Evolutionary conservation across 768 basidiomycete genomes (phyloP).

Genomic region (Cyclocybe cylindracea): DNA sequence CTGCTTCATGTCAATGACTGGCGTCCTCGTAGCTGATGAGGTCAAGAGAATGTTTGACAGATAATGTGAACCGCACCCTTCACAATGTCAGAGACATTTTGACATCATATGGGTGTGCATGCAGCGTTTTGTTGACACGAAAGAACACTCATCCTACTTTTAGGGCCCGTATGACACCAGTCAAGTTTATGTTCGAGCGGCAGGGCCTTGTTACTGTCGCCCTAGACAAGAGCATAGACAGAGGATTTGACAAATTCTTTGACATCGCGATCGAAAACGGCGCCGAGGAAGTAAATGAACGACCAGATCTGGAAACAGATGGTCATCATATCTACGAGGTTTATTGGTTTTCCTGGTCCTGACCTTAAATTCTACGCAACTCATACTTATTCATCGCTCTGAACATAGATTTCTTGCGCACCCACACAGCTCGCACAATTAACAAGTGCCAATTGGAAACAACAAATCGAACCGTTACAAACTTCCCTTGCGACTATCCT

Average conservation of each 20-base stretch:
- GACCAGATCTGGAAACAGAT: conserved; percentile 1
- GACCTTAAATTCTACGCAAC: neutral
- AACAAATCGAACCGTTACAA: conserved; percentile 9
- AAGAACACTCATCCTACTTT: neutral
- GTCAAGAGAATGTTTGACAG: conserved; percentile 40
- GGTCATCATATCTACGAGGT: conserved; percentile 4
- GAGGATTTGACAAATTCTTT: conserved; percentile 41
- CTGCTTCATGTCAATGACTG: neutral
- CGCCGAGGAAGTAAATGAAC: conserved; percentile 21
- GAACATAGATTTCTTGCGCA: conserved; percentile 19
- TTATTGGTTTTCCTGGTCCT: neutral
- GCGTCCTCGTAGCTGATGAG: conserved; percentile 1
- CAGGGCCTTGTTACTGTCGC: conserved; percentile 53
- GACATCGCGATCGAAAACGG: conserved; percentile 29
- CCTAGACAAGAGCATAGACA: conserved; percentile 33
- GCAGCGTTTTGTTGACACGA: neutral
- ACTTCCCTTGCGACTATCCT: conserved; percentile 27
- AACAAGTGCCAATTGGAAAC: conserved; percentile 15
- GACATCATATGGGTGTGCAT: conserved; percentile 44
- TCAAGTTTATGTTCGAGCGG: conserved; percentile 64
- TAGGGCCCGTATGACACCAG: conserved; percentile 63
- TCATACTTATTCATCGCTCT: neutral
- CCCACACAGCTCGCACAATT: conserved; percentile 16
- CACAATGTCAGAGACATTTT: conserved; percentile 57
- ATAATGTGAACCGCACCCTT: conserved; percentile 64